These are phyloP conservation scores for Fusarium sp. DNA, from an alignment of 2,329 filamentous ascomycete genomes.

Conservation along the genomic window DNA sequence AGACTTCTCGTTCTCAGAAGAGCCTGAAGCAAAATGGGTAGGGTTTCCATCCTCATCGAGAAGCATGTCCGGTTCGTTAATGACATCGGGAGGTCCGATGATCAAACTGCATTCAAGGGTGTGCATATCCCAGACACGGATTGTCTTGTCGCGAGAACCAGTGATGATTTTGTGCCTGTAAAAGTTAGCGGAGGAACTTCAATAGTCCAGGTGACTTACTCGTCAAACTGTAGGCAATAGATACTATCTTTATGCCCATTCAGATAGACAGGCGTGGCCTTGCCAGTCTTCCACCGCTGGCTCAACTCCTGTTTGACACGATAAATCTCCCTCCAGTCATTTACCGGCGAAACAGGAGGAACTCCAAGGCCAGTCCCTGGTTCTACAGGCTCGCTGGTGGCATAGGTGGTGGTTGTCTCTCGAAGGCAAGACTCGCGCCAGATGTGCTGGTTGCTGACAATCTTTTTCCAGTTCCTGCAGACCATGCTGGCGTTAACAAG, in stretches of 20 bases:
- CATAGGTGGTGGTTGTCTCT: constrained; percentile 71
- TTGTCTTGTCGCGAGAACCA: constrained; percentile 93
- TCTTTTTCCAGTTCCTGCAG: constrained; percentile 63
- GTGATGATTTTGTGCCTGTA: constrained; percentile 91
- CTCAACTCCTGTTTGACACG: constrained; percentile 81
- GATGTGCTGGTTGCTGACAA: constrained; percentile 67
- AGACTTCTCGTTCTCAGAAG: constrained; percentile 62
- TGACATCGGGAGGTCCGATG: constrained; percentile 81
- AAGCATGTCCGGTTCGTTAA: constrained; percentile 66
- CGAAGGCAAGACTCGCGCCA: constrained; percentile 74
- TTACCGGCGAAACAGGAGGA: constrained; percentile 67
- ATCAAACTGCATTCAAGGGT: constrained; percentile 87
- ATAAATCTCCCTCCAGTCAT: constrained; percentile 90
- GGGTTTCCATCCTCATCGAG: constrained; percentile 64
- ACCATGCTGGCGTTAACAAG: constrained; percentile 65
- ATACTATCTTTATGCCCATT: constrained; percentile 96
- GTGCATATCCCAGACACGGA: constrained; percentile 95
- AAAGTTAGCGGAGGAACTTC: constrained; percentile 51
- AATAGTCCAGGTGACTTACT: constrained; percentile 68
- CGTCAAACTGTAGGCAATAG: constrained; percentile 98
- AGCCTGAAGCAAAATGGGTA: constrained; percentile 68
- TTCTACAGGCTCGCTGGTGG: constrained; percentile 65
- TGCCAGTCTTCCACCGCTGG: constrained; percentile 81
- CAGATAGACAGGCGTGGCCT: constrained; percentile 86
- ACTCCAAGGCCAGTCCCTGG: constrained; percentile 70